Evolutionary conservation across 2,329 filamentous ascomycete genomes (phyloP).

Genomic region (Calonectria leucothoes): DNA sequence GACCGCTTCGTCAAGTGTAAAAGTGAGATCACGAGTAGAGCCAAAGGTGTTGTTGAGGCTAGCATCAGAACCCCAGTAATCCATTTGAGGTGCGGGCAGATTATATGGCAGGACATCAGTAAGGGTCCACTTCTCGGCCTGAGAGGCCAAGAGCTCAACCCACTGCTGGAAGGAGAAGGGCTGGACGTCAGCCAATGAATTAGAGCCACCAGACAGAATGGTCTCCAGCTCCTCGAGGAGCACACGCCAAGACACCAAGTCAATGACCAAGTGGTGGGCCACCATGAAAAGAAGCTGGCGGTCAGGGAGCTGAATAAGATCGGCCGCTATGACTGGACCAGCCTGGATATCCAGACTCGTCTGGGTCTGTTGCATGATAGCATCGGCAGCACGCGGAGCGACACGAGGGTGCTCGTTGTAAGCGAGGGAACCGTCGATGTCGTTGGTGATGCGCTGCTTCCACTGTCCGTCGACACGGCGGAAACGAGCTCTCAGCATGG

Average conservation of each 20-base stretch:
- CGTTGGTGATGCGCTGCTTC: constrained; percentile 27
- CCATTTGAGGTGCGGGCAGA: background rate
- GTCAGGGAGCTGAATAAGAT: constrained; percentile 25
- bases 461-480: background rate
- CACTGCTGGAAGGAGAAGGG: constrained; percentile 53
- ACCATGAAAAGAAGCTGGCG: constrained; percentile 48
- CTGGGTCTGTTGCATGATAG: constrained; percentile 21
- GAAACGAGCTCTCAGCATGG: background rate
- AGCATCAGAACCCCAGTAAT: background rate
- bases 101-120: background rate
- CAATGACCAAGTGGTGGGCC: constrained; percentile 53
- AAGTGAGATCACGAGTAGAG: background rate
- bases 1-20: background rate
- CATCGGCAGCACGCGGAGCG: background rate
- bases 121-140: constrained; percentile 1
- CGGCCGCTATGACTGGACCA: constrained; percentile 25
- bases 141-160: constrained; percentile 18
- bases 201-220: constrained; percentile 38
- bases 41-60: background rate
- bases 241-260: constrained; percentile 60
- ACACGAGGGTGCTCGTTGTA: background rate
- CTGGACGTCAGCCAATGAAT: constrained; percentile 32
- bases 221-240: constrained; percentile 47
- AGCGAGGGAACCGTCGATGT: background rate
- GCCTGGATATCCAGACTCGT: constrained; percentile 18